A percentile compares a stretch with the other conserved stretches of the same genome.
phyloP scores from a whole-genome alignment of 345 rosid genomes.

The Brassica juncea region DNA sequence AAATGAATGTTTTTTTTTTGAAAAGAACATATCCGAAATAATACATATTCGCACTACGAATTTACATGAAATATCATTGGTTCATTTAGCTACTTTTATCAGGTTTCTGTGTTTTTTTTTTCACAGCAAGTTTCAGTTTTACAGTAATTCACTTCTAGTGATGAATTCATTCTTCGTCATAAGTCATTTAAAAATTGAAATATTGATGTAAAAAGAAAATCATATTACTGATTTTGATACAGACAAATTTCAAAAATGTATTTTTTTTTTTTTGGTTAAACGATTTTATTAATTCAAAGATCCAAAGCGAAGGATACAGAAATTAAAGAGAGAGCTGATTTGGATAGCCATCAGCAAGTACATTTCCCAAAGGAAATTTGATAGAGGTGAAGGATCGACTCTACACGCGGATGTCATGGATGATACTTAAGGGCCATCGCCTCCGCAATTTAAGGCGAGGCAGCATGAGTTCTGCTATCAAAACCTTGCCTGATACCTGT shows the following conservation, averaged over 20 bases:
- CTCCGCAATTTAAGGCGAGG: too few species aligned
- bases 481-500: too few species aligned
- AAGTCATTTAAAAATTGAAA: not conserved
- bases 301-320: too few species aligned
- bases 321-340: too few species aligned
- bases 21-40: not conserved
- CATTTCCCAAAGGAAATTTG: too few species aligned
- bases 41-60: not conserved
- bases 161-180: not conserved
- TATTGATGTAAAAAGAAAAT: not conserved
- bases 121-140: not conserved
- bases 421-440: too few species aligned
- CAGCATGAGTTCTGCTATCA: too few species aligned
- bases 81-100: not conserved
- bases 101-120: not conserved
- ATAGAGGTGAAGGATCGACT: too few species aligned
- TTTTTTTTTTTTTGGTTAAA: too few species aligned
- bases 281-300: too few species aligned
- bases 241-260: not conserved
- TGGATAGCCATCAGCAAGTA: too few species aligned
- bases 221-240: not conserved
- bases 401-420: too few species aligned
- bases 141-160: not conserved
- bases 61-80: not conserved
- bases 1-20: not conserved